Percentiles rank a stretch among this genome's conserved stretches.
Evolutionary conservation across 2,329 filamentous ascomycete genomes (phyloP).

Genomic region (Colletotrichum karsti): DNA sequence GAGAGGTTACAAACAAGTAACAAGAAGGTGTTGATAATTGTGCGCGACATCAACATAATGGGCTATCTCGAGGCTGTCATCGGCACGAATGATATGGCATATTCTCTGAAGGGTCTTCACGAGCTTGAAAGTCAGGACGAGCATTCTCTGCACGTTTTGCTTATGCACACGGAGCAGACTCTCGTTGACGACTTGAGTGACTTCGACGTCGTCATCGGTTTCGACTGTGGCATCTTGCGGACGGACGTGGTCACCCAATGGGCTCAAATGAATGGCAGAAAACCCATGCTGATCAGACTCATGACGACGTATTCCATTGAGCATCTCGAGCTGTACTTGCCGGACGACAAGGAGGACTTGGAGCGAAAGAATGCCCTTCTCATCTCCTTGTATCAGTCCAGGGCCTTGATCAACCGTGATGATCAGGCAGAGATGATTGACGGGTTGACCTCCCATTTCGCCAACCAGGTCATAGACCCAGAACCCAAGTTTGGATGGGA

Average conservation of each 20-base stretch:
- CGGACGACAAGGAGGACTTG: conserved; percentile 44
- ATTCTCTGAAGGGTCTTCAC: conserved; percentile 41
- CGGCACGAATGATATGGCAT: conserved; percentile 46
- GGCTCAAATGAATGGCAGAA: conserved; percentile 32
- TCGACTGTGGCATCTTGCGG: conserved; percentile 58
- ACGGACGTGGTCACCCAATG: conserved; percentile 36
- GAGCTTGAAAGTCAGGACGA: conserved; percentile 41
- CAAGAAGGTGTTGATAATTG: conserved; percentile 62
- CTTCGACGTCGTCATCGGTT: conserved; percentile 62
- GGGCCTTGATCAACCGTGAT: conserved; percentile 32
- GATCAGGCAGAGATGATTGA: conserved; percentile 40
- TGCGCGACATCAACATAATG: conserved; percentile 56
- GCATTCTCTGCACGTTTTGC: conserved; percentile 45
- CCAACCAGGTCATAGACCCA: conserved; percentile 51
- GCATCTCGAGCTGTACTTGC: conserved; percentile 60
- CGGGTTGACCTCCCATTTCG: conserved; percentile 56
- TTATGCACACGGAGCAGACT: conserved; percentile 50
- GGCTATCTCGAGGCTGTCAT: conserved; percentile 62
- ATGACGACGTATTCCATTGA: conserved; percentile 63
- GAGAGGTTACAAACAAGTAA: conserved; percentile 50
- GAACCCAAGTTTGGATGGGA: conserved; percentile 54
- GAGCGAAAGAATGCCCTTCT: conserved; percentile 58
- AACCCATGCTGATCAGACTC: conserved; percentile 57
- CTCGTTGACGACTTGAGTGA: conserved; percentile 45
- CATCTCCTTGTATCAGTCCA: conserved; percentile 39